Evolutionary conservation across 129 eudicot species (phyloP), one percentile per base, ranked within the genome.

Genomic region (Scalesia atractyloides): DNA sequence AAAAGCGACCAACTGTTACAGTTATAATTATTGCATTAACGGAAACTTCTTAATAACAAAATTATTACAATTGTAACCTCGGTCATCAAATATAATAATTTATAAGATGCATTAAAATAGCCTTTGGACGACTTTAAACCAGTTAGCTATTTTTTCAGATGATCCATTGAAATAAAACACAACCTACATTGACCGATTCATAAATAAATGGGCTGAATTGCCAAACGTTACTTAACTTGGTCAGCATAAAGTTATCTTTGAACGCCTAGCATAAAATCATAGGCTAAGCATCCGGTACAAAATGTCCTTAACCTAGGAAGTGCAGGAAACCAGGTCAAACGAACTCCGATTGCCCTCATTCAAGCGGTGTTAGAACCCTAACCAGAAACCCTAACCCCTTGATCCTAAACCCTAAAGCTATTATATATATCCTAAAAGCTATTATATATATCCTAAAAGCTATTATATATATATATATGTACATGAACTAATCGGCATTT

Each of bases 81-180:
- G 19, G 41, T 14, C 18, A 20, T 43, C 7, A 37, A 20, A 53
- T 54, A 54, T 36, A 37, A 57, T 16, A 47, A 56, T 71, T 71
- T 41, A 57, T 39, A 22, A 20, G 44, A 57, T 57, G 46, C 33
- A 7, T 26, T 19, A 54, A 51, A 15, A 39, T 39, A 56, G 41
- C 30, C 53, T 70, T 70, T 18, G 41, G 52, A 22, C 30, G 16
- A 41, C 54, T 20, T 48, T 53, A 36, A 17, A 37, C 76, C 39
- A 50, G 26, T 9, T 10, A 34, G 34, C 16, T 11, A 52, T 51
- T n/a, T 30, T 9, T 69, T 69, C 5, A 52, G 10, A 12, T 69
- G 64, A 53, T 39, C 74, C 36, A 9, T 59, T 16, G 11, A 44
- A 36, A 59, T 59, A 46, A 72, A 70, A 44, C 14, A 72, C 12